Evolutionary conservation across 148 eudicot genomes (phyloP), one percentile per base, ranked within the genome.

Genomic region (Selenicereus undatus): DNA sequence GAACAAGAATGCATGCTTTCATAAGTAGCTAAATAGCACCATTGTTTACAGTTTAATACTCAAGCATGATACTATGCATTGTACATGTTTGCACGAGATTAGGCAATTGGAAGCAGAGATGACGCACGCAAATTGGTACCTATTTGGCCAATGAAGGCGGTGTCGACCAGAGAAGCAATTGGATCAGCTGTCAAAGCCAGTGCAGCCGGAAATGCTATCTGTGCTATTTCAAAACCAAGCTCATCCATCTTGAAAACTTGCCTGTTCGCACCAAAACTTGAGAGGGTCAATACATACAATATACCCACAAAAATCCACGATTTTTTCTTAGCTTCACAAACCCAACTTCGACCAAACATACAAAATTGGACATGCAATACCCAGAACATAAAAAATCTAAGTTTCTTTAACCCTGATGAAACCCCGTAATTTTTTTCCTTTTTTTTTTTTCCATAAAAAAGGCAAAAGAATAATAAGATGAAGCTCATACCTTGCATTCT

Each of bases 71-170:
- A 27, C 3, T 3, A 64, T 64, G 30, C 69, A 64, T 64, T 22
- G 62, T 56, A 56, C 62, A 56, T 56, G 1, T 66, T 66, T 66
- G 36, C 71, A 26, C 27, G 32, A 51, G 48, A 75, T n/a, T 10
- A n/a, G 50, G 26, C 18, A 27, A 12, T 52, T 29, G 35, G 8
- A 73, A 39, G 74, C 5, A 51, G 18, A 82, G 16, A 24, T 2
- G 50, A 50, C 8, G 17, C 42, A 50, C 8, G 17, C 42, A 72
- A 76, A 80, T 35, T 32, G 21, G 39, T 86, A 93, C 98, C 96
- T 54, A 94, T 90, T 80, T 92, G 98, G 75, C 98, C 98, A 62
- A 94, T 91, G 86, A 94, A 94, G 73, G 98, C 98, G 10, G 98
- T 94, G 82, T 94, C 98, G 54, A 94, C 84, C 48, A 94, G 87